Base-by-base conservation (phyloP, 345 rosid species). In the Arabidopsis arenosa region DNA sequence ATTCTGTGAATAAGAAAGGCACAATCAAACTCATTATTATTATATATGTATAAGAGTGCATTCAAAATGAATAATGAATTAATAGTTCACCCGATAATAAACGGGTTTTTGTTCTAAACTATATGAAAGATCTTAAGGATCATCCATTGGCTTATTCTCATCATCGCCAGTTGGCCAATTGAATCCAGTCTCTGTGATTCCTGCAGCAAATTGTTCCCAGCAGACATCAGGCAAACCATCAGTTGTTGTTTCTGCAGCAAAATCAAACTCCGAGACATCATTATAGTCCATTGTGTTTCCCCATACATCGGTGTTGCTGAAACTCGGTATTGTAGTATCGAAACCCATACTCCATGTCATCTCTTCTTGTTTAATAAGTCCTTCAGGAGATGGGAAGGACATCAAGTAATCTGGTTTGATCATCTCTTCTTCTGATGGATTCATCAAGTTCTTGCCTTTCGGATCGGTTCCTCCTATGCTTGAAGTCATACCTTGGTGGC, bases 291-390 rank as follows among this genome's bases (percentile, higher is more conserved):
- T 68, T 36, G 79, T 55, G 81, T 84, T 82, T 72, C 77, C 80
- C 93, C 93, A 87, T 37, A 79, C 73, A 74, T 79, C 58, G 63
- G 81, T 74, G 77, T 87, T 78, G 84, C 82, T 81, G 65, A 85
- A 77, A 85, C 77, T 49, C 32, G 82, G 86, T 21, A 83, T 80
- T 65, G 77, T 54, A 57, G 73, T 58, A 40, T 87, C 90, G 21
- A 89, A 87, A 56, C 82, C 89, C 84, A 87, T 75, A 76, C 77
- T 85, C 97, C 97, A 86, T 51, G 79, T 63, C 63, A 77, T 63
- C 66, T 93, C 92, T 66, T 85, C 93, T 67, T 82, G 85, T 58
- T 81, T 81, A 47, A 80, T 70, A 15, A 88, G 41, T 39, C 77
- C 85, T 36, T 74, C 56, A 30, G 73, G 83, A 55, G 66, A 37